phyloP scores from a whole-genome alignment of 495 filamentous ascomycete genomes.

The Penicillium ochrochloron region DNA sequence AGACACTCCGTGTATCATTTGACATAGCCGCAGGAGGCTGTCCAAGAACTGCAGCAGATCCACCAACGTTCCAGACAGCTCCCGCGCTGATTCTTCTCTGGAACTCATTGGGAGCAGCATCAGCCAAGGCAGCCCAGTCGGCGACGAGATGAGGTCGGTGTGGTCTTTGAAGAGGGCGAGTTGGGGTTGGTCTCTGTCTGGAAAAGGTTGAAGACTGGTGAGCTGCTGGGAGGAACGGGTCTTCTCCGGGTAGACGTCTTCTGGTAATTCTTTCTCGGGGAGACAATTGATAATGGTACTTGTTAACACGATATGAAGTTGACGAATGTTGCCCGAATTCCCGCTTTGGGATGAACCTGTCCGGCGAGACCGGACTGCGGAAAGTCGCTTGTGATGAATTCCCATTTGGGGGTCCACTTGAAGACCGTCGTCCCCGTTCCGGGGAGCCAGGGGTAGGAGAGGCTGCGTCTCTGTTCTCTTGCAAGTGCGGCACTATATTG shows the following conservation, averaged over 20 bases:
- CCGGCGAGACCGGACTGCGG: conserved; percentile 45
- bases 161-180: conserved; percentile 28
- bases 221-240: conserved; percentile 63
- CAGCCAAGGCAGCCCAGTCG: conserved; percentile 25
- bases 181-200: conserved; percentile 29
- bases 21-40: conserved; percentile 52
- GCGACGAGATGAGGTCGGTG: conserved; percentile 44
- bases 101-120: conserved; percentile 15
- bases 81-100: conserved; percentile 62
- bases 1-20: conserved; percentile 63
- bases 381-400: conserved; percentile 14
- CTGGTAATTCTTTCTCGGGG: conserved; percentile 65
- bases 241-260: conserved; percentile 57
- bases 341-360: conserved; percentile 72
- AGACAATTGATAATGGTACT: conserved; percentile 62
- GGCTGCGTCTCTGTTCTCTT: conserved; percentile 19
- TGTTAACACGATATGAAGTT: conserved; percentile 68
- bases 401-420: conserved; percentile 15
- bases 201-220: conserved; percentile 26
- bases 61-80: conserved; percentile 82
- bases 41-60: conserved; percentile 56
- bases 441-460: not conserved
- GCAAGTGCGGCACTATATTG: conserved; percentile 6
- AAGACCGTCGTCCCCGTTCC: conserved; percentile 25
- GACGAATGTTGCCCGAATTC: conserved; percentile 45